phyloP scores from a whole-genome alignment of 495 filamentous ascomycete genomes.

The Parmelia sp. region DNA sequence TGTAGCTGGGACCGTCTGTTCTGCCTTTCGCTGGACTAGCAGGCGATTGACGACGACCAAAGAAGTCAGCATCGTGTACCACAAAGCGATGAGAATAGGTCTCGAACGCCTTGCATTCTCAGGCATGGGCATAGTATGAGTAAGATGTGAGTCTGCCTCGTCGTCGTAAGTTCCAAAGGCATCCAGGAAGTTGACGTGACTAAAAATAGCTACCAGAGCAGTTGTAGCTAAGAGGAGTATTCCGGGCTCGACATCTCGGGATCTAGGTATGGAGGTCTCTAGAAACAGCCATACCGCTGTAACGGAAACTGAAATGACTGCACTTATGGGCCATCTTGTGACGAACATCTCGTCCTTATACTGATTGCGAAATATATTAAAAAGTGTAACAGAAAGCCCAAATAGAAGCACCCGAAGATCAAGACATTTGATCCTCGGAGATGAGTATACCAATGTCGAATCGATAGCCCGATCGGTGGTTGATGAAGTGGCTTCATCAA shows the following conservation, averaged over 20 bases:
- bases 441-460: not conserved
- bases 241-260: not conserved
- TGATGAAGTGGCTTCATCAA: not conserved
- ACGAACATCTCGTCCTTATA: not conserved
- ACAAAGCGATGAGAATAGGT: not conserved
- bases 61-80: not conserved
- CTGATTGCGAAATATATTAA: not conserved
- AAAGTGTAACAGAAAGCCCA: not conserved
- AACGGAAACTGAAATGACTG: not conserved
- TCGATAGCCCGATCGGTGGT: not conserved
- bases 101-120: not conserved
- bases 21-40: not conserved
- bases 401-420: not conserved
- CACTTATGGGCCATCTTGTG: not conserved
- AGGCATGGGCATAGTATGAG: not conserved
- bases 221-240: not conserved
- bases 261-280: not conserved
- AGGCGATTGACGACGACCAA: constrained; percentile 1
- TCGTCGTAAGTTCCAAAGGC: not conserved
- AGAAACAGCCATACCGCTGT: not conserved
- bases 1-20: not conserved
- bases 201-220: not conserved
- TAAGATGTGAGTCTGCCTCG: not conserved
- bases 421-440: not conserved
- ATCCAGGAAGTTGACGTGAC: not conserved